Conservation (phyloP, 345 rosid genomes). For the Salix purpurea region DNA sequence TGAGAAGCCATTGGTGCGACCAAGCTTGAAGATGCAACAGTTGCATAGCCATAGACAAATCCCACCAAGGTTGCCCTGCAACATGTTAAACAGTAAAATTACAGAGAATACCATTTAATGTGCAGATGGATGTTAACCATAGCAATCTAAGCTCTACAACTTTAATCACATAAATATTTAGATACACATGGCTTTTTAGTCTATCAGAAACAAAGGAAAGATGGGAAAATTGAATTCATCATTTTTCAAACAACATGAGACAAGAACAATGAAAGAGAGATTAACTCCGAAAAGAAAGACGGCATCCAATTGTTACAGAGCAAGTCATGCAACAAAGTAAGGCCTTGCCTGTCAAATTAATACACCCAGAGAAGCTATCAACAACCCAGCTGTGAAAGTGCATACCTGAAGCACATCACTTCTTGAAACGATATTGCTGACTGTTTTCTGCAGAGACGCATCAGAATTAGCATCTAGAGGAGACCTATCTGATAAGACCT, state of each 20-base stretch:
- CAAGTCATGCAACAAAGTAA: not conserved
- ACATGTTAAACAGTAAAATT: not conserved
- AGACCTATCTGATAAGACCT: conserved; percentile 13
- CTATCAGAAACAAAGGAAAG: not conserved
- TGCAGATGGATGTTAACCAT: not conserved
- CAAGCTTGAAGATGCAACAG: conserved; percentile 57
- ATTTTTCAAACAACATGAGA: not conserved
- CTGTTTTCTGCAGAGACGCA: conserved; percentile 19
- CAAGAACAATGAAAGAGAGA: not conserved
- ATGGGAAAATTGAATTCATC: not conserved
- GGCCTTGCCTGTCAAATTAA: conserved; percentile 58
- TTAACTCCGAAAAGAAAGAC: not conserved
- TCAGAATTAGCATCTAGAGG: conserved; percentile 21
- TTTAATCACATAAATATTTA: not conserved
- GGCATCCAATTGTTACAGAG: not conserved
- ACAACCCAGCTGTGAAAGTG: conserved; percentile 53
- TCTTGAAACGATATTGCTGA: conserved; percentile 42
- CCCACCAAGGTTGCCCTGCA: conserved; percentile 88
- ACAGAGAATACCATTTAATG: not conserved
- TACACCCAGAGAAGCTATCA: conserved; percentile 59
- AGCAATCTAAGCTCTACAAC: not conserved
- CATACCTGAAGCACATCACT: conserved; percentile 78
- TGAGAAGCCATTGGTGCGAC: conserved; percentile 73
- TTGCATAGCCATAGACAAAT: conserved; percentile 59
- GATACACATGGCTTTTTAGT: too few relatives aligned